phyloP scores from a whole-genome alignment of 306 rosid species.

The Pterocarpus macrocarpus region DNA sequence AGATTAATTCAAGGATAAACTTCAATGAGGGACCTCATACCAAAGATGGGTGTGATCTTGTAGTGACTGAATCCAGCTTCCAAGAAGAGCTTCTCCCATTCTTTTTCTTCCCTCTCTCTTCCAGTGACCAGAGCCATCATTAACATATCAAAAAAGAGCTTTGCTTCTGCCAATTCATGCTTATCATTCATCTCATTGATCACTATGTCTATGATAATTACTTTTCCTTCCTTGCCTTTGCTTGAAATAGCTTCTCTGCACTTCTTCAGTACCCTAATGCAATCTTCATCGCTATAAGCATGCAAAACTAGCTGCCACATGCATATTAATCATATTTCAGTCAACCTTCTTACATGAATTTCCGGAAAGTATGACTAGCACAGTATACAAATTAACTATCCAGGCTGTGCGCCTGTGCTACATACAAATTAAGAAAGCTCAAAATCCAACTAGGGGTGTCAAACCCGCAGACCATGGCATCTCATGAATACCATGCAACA shows the following conservation, averaged over 20 bases:
- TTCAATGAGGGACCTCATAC: conserved; percentile 65
- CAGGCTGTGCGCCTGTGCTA: too few species aligned
- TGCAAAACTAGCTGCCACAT: conserved; percentile 55
- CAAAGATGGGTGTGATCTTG: conserved; percentile 53
- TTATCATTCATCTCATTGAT: conserved; percentile 50
- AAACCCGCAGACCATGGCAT: too few species aligned
- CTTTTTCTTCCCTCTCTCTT: conserved; percentile 60
- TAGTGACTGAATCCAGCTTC: conserved; percentile 63
- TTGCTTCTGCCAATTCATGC: conserved; percentile 43
- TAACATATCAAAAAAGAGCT: conserved; percentile 55
- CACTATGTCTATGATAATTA: conserved; percentile 64
- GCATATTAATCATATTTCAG: conserved; percentile 1
- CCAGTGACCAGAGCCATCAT: conserved; percentile 61
- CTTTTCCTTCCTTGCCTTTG: conserved; percentile 55
- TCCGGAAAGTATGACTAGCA: too few species aligned
- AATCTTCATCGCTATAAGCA: conserved; percentile 54
- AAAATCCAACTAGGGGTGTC: neutral
- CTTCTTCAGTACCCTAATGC: conserved; percentile 58
- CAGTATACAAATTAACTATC: too few species aligned
- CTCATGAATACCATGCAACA: too few species aligned
- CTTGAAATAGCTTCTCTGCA: conserved; percentile 60
- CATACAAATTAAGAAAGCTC: too few species aligned
- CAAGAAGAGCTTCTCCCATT: conserved; percentile 63
- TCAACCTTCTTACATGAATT: neutral
- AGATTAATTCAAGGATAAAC: conserved; percentile 56